Conservation (phyloP, 208 protist genomes). For the Leptomonas seymouri region DNA sequence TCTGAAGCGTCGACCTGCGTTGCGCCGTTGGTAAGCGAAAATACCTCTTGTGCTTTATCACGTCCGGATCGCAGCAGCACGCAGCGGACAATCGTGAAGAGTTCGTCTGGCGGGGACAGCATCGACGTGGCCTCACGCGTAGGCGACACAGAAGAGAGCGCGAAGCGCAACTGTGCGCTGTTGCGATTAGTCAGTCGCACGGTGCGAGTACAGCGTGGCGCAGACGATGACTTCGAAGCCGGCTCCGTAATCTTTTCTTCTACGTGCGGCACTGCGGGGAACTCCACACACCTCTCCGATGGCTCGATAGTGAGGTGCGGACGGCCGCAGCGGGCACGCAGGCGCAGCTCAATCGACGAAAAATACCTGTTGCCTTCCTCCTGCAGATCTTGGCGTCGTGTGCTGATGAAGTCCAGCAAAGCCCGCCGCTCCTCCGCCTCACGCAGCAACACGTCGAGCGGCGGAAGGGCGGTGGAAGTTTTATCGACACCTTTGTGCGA, state of each 20-base stretch:
- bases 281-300: slow-evolving; percentile 50
- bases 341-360: slow-evolving; percentile 75
- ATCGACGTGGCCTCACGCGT: background rate
- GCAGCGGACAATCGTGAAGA: slow-evolving; percentile 30
- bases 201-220: slow-evolving; percentile 46
- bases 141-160: slow-evolving; percentile 36
- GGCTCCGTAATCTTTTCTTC: slow-evolving; percentile 10
- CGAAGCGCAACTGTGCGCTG: slow-evolving; percentile 74
- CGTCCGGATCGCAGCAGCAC: slow-evolving; percentile 23
- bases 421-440: slow-evolving; percentile 70
- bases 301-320: slow-evolving; percentile 77
- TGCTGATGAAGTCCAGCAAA: slow-evolving; percentile 58
- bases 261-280: slow-evolving; percentile 40
- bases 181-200: slow-evolving; percentile 80
- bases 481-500: background rate
- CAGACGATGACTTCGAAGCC: background rate
- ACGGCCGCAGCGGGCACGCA: slow-evolving; percentile 75
- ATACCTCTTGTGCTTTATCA: slow-evolving; percentile 19
- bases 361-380: slow-evolving; percentile 66
- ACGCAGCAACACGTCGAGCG: slow-evolving; percentile 56
- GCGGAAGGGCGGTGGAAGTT: slow-evolving; percentile 18
- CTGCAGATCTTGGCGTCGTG: slow-evolving; percentile 50
- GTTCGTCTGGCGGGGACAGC: background rate
- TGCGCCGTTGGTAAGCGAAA: background rate
- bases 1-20: slow-evolving; percentile 4